A percentile compares a stretch with the other conserved stretches of the same genome.
Evolutionary conservation across 2,329 filamentous ascomycete species (phyloP).

Genomic region (Colletotrichum echinochloae): DNA sequence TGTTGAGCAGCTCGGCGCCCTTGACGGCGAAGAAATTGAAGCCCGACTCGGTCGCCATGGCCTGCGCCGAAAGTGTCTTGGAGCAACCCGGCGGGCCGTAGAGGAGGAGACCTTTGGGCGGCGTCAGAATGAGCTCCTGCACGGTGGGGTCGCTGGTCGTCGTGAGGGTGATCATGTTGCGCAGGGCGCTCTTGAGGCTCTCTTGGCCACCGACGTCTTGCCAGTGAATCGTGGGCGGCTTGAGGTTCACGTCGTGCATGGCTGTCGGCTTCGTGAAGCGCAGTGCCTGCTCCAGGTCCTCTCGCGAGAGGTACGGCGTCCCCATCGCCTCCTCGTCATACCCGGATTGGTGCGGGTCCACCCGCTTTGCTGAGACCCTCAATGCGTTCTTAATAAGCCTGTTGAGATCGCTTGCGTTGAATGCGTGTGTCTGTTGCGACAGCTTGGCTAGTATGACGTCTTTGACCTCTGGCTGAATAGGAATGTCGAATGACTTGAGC

Average conservation of each 20-base stretch:
- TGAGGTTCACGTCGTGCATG: conserved; percentile 89
- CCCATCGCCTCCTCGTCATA: conserved; percentile 33
- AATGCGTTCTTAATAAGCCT: conserved; percentile 64
- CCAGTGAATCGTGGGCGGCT: conserved; percentile 89
- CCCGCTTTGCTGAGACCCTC: conserved; percentile 50
- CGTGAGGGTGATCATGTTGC: conserved; percentile 60
- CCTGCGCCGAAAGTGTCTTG: conserved; percentile 92
- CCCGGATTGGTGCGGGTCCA: conserved; percentile 44
- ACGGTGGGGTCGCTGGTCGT: conserved; percentile 49
- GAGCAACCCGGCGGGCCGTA: conserved; percentile 96
- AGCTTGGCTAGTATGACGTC: conserved; percentile 69
- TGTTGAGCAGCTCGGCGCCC: conserved; percentile 91
- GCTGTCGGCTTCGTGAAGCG: conserved; percentile 81
- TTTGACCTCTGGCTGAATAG: conserved; percentile 59
- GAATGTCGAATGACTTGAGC: conserved; percentile 68
- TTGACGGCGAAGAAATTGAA: conserved; percentile 97
- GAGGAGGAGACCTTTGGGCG: conserved; percentile 85
- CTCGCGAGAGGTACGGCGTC: conserved; percentile 47
- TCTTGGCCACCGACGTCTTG: conserved; percentile 88
- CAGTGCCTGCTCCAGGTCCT: conserved; percentile 75
- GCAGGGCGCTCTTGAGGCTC: conserved; percentile 74
- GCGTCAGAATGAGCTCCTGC: conserved; percentile 58
- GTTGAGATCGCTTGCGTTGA: conserved; percentile 82
- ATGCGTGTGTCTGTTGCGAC: conserved; percentile 85
- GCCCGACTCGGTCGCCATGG: conserved; percentile 88